These are phyloP conservation scores for Plasmopara muralis DNA, from an alignment of 352 stramenopile genomes.

Conservation along the genomic window DNA sequence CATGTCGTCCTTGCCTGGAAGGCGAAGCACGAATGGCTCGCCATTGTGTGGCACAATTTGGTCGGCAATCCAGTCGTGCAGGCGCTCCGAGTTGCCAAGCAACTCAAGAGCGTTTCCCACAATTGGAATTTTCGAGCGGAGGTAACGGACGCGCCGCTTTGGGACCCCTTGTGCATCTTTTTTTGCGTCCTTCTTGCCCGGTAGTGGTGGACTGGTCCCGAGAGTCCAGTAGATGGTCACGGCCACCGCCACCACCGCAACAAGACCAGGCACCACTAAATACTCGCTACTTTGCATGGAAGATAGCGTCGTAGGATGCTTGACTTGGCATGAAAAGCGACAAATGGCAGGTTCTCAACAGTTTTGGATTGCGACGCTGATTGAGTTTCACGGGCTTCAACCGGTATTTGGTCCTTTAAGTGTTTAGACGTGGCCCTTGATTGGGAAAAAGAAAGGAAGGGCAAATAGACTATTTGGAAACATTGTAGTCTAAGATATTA, in stretches of 20 bases:
- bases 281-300: slow-evolving; percentile 7
- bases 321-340: too few species aligned
- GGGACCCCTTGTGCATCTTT: slow-evolving; percentile 6
- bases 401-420: too few species aligned
- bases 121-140: slow-evolving; percentile 27
- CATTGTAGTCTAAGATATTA: too few species aligned
- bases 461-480: too few species aligned
- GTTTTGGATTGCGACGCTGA: too few species aligned
- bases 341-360: too few species aligned
- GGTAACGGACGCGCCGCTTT: slow-evolving; percentile 21
- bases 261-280: slow-evolving; percentile 17
- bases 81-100: slow-evolving; percentile 25
- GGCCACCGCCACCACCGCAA: slow-evolving; percentile 6
- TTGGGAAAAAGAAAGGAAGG: too few species aligned
- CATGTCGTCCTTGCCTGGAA: slow-evolving; percentile 28
- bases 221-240: slow-evolving; percentile 19
- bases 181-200: slow-evolving; percentile 1
- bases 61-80: slow-evolving; percentile 52
- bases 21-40: slow-evolving; percentile 29
- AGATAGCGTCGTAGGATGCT: too few species aligned
- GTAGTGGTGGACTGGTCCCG: slow-evolving; percentile 1
- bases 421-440: too few species aligned
- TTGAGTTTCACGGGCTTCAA: too few species aligned
- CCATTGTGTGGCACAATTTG: slow-evolving; percentile 27
- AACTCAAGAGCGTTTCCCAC: slow-evolving; percentile 35